Conservation (phyloP, 345 rosid species). For the Raphanus sativus region DNA sequence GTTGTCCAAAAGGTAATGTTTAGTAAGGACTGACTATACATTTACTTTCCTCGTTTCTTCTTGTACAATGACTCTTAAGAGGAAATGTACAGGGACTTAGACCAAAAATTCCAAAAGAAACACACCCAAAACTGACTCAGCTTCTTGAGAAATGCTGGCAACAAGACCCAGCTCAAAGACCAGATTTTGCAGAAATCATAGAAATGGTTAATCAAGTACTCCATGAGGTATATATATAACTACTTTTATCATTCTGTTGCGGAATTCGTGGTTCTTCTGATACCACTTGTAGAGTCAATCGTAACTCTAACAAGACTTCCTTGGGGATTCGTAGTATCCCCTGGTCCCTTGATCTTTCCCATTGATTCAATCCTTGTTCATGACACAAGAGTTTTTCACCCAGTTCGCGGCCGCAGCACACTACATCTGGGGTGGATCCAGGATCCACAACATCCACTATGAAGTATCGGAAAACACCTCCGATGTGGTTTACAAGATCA, state of each 20-base stretch:
- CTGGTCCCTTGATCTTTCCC: no score
- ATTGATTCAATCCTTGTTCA: no score
- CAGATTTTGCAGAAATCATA: slow-evolving; percentile 73
- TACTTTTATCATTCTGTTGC: neutral
- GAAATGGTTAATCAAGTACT: slow-evolving; percentile 60
- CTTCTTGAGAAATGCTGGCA: slow-evolving; percentile 91
- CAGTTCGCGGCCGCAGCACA: no score
- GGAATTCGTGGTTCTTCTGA: no score
- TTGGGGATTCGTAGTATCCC: no score
- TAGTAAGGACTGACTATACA: neutral
- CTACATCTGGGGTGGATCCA: no score
- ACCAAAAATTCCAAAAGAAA: slow-evolving; percentile 75
- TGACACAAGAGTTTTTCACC: no score
- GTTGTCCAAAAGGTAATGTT: slow-evolving; percentile 83
- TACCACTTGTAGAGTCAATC: no score
- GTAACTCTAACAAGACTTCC: no score
- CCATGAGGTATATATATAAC: slow-evolving; percentile 50
- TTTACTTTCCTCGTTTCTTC: neutral
- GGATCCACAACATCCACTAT: no score
- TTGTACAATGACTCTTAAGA: neutral
- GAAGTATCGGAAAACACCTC: no score
- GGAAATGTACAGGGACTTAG: slow-evolving; percentile 54
- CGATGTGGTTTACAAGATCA: no score
- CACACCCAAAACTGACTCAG: slow-evolving; percentile 69
- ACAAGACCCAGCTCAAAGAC: slow-evolving; percentile 77